A percentile compares a stretch with the other conserved stretches of the same genome.
Conservation (phyloP, 1,284 basidiomycete genomes). For the Trametes versicolor region DNA sequence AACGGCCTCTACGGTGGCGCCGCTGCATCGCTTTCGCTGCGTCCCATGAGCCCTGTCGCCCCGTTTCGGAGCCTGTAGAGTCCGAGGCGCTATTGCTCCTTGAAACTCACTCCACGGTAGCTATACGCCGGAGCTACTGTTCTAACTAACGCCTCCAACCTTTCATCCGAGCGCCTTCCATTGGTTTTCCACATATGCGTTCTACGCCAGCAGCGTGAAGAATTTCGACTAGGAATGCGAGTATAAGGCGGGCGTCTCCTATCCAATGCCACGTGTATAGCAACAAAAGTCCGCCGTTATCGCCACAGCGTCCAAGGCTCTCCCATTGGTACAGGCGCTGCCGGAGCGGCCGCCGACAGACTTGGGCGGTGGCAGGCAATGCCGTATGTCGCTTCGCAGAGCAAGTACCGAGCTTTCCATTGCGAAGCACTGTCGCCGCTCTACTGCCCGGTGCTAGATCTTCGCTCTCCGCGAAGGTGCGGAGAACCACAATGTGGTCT, state of each 20-base stretch:
- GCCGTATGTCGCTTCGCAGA: constrained; percentile 11
- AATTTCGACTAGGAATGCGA: neutral
- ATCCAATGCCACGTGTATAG: neutral
- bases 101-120: neutral
- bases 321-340: constrained; percentile 4
- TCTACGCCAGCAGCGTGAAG: neutral
- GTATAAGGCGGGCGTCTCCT: neutral
- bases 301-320: neutral
- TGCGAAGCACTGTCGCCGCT: constrained; percentile 20
- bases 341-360: constrained; percentile 16
- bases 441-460: constrained; percentile 18
- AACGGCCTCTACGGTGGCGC: too few relatives aligned
- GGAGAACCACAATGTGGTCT: constrained; percentile 22
- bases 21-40: too few relatives aligned
- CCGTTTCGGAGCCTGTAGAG: too few relatives aligned
- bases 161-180: neutral
- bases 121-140: neutral
- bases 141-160: neutral
- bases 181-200: neutral
- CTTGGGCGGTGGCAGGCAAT: constrained; percentile 12
- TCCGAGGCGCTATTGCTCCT: too few relatives aligned
- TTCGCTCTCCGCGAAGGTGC: constrained; percentile 27
- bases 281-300: constrained; percentile 5
- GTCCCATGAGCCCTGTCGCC: too few relatives aligned
- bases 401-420: constrained; percentile 6